These are phyloP conservation scores for Lachancea dasiensis DNA, from an alignment of 805 yeast species.

Conservation along the genomic window DNA sequence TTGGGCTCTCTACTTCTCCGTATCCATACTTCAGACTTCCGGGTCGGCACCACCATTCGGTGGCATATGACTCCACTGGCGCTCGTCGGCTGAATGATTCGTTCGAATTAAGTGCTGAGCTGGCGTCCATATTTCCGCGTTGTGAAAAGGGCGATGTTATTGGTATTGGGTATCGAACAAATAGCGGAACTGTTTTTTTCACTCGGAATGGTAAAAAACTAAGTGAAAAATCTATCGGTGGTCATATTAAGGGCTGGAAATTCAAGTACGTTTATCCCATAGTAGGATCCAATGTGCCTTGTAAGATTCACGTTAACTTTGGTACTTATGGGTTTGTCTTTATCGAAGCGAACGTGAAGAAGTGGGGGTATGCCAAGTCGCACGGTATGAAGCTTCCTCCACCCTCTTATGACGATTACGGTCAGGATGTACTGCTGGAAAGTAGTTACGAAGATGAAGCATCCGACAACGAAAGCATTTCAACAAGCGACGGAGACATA, in stretches of 20 bases:
- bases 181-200: slow-evolving; percentile 83
- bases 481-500: slow-evolving; percentile 23
- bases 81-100: slow-evolving; percentile 75
- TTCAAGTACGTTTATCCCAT: slow-evolving; percentile 76
- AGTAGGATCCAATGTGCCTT: slow-evolving; percentile 76
- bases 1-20: slow-evolving; percentile 82
- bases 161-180: slow-evolving; percentile 82
- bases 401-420: slow-evolving; percentile 81
- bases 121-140: slow-evolving; percentile 51
- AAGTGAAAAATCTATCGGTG: slow-evolving; percentile 74
- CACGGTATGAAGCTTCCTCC: slow-evolving; percentile 89
- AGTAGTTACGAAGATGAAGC: slow-evolving; percentile 48
- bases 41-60: slow-evolving; percentile 79
- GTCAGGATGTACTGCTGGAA: slow-evolving; percentile 72
- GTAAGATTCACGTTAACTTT: slow-evolving; percentile 79
- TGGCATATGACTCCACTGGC: slow-evolving; percentile 86
- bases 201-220: slow-evolving; percentile 91
- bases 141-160: slow-evolving; percentile 81
- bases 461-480: slow-evolving; percentile 29
- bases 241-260: slow-evolving; percentile 68
- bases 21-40: slow-evolving; percentile 93
- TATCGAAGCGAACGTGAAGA: slow-evolving; percentile 88
- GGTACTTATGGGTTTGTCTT: slow-evolving; percentile 88
- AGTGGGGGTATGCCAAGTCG: slow-evolving; percentile 92
- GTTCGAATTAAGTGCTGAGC: slow-evolving; percentile 40